Evolutionary conservation across 352 stramenopile genomes (phyloP).

Genomic region (Globisporangium spiculum): DNA sequence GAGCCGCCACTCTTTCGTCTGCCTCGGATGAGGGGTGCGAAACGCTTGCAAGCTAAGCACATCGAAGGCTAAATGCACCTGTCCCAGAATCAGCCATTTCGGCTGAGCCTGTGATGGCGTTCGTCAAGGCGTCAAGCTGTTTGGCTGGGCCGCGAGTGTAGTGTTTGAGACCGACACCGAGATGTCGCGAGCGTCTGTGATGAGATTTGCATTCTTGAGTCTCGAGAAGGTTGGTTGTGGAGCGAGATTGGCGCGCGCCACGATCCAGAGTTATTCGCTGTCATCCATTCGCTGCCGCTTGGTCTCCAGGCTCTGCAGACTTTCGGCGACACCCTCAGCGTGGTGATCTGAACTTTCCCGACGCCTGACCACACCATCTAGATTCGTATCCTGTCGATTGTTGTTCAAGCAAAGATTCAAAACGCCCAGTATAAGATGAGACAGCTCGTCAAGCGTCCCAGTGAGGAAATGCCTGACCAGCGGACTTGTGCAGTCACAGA

Average conservation of each 20-base stretch:
- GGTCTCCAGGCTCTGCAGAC: background rate
- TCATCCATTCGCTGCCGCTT: background rate
- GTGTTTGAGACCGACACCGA: background rate
- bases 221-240: background rate
- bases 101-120: background rate
- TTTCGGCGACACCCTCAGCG: background rate
- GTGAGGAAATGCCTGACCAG: background rate
- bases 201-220: background rate
- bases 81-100: background rate
- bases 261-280: background rate
- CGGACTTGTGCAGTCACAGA: background rate
- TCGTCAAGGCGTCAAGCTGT: background rate
- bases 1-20: background rate
- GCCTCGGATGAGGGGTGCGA: background rate
- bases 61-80: background rate
- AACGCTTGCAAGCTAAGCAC: background rate
- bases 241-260: background rate
- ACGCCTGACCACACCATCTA: background rate
- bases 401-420: background rate
- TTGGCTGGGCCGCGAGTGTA: background rate
- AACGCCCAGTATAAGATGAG: background rate
- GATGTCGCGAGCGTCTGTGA: too few relatives aligned
- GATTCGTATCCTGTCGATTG: background rate
- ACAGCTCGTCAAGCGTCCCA: background rate
- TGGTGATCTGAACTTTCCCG: background rate